These are phyloP conservation scores for Santalum album DNA, from an alignment of 164 flowering plant species.

Conservation along the genomic window DNA sequence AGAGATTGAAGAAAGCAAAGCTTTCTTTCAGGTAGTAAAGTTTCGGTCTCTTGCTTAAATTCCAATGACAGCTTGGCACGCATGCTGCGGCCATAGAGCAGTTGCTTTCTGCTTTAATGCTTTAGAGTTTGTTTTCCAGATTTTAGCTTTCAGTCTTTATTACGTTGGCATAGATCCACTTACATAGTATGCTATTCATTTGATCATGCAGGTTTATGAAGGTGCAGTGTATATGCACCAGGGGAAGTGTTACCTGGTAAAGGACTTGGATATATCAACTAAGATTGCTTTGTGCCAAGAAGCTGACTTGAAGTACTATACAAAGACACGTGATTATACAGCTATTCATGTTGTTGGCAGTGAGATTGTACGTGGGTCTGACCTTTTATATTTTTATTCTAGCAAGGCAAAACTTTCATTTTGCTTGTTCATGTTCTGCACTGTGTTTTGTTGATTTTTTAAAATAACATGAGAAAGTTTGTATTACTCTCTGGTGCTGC, in stretches of 20 bases:
- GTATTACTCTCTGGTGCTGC: no score
- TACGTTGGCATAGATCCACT: neutral
- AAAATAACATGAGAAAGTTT: no score
- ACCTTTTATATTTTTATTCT: no score
- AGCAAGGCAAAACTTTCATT: no score
- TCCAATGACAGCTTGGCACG: neutral
- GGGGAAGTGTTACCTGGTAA: slow-evolving; percentile 77
- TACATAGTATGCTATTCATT: neutral
- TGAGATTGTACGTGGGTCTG: slow-evolving; percentile 60
- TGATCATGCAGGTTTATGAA: slow-evolving; percentile 67
- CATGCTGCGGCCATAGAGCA: neutral
- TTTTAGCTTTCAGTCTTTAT: neutral
- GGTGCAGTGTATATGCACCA: slow-evolving; percentile 92
- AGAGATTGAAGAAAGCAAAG: slow-evolving; percentile 95
- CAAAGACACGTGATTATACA: slow-evolving; percentile 84
- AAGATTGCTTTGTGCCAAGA: slow-evolving; percentile 67
- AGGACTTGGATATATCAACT: slow-evolving; percentile 52
- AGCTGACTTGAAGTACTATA: slow-evolving; percentile 77
- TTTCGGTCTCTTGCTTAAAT: neutral
- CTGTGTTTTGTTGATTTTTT: no score
- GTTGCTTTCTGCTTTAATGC: neutral
- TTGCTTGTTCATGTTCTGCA: no score
- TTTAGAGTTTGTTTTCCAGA: neutral
- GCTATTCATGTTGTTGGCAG: slow-evolving; percentile 76
- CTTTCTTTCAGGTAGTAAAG: slow-evolving; percentile 80